Base-by-base conservation (phyloP, 2,329 filamentous ascomycete species). In the Fusarium denticulatum region DNA sequence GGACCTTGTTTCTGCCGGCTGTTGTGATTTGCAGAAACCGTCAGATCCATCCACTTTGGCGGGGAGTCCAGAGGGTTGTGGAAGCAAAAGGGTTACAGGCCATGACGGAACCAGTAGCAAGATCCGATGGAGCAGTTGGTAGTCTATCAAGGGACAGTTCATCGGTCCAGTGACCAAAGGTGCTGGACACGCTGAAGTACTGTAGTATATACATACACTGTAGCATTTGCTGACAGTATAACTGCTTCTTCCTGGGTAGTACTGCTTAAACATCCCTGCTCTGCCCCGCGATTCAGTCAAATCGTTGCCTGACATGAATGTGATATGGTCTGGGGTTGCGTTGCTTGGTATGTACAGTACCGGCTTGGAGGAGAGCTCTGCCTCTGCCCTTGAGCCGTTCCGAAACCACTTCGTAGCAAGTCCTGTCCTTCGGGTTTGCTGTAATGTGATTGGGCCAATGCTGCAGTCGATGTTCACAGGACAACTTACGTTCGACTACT, bases 11-110 rank as follows among this genome's bases (percentile, higher is more conserved):
- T 62, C 64, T 75, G 37, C 47, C 63, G 70, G 62, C 64, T 67
- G 50, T 49, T 74, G 65, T 77, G 75, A 77, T 77, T 77, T 72
- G 76, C 68, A 65, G 73, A 76, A 36, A 26, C 56, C 36, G 28
- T 49, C 65, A 69, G 50, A 69, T 69, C 65, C 64, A 75, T 76
- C 75, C 75, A 76, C 72, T 70, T 69, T 68, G 55, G 69, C 67
- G 64, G 65, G 66, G 64, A 55, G 56, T 28, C 24, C 37, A 67
- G 69, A 65, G 69, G 36, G 71, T 26, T 56, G 59, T 75, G 43
- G 61, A 73, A 72, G 53, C 72, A 66, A 32, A 28, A 67, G 49
- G 60, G 65, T 59, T 66, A 50, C 64, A 53, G 67, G 50, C 64
- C 63, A 61, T 62, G 63, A 73, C 64, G 42, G 63, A 64, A 64